These are phyloP conservation scores for Magnolia kwangsiensis DNA, from an alignment of 164 flowering plant species.

Conservation along the genomic window DNA sequence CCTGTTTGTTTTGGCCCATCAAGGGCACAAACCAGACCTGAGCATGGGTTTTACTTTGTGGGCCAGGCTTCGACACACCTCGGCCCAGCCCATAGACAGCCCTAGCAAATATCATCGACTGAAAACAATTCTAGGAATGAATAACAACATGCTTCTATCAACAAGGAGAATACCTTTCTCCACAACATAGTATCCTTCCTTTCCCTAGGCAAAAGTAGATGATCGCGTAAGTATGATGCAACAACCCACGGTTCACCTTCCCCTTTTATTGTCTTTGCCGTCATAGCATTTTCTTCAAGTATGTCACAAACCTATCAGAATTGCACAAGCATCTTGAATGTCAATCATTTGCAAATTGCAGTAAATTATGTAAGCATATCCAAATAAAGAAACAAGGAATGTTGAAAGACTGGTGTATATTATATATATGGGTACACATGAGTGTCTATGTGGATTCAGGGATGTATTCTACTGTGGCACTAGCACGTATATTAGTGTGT, in stretches of 20 bases:
- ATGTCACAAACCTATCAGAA: constrained; percentile 75
- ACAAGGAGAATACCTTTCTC: constrained; percentile 60
- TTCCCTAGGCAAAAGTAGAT: constrained; percentile 81
- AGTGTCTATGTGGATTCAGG: not conserved
- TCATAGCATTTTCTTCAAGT: constrained; percentile 81
- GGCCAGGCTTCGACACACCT: too few species aligned
- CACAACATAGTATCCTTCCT: constrained; percentile 68
- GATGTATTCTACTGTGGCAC: not conserved
- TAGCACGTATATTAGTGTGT: not conserved
- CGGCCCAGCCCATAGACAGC: too few species aligned
- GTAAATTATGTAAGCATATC: not conserved
- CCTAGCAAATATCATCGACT: too few species aligned
- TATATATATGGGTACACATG: not conserved
- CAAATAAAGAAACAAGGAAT: not conserved
- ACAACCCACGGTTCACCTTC: constrained; percentile 81
- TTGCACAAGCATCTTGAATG: constrained; percentile 6
- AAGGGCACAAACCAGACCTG: too few species aligned
- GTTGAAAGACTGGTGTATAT: not conserved
- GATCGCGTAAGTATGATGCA: constrained; percentile 82
- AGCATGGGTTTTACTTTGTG: too few species aligned
- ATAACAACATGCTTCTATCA: constrained; percentile 1
- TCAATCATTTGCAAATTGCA: not conserved
- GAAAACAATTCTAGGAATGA: not conserved
- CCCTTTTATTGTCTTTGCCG: constrained; percentile 38
- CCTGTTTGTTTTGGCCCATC: too few species aligned